Percentiles rank a stretch among this genome's conserved stretches.
These are phyloP conservation scores for Mycena citricolor DNA, from an alignment of 1,284 basidiomycete genomes.

Conservation along the genomic window DNA sequence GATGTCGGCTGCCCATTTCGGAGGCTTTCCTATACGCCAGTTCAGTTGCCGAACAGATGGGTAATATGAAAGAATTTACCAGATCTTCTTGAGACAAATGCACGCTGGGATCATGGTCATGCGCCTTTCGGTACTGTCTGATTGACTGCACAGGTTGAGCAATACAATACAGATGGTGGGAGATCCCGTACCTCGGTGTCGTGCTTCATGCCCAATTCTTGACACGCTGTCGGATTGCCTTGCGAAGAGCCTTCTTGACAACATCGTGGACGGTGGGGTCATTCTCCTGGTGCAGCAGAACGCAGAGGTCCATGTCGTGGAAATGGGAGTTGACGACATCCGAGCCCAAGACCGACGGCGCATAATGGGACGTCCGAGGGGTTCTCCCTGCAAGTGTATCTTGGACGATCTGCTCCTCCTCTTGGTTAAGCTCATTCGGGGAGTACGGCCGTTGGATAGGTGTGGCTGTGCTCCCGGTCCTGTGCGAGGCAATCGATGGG, in stretches of 20 bases:
- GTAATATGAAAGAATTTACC: conserved; percentile 18
- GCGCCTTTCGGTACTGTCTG: conserved; percentile 67
- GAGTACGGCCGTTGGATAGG: conserved; percentile 48
- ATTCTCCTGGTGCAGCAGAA: conserved; percentile 71
- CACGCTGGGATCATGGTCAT: conserved; percentile 68
- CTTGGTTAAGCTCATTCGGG: conserved; percentile 58
- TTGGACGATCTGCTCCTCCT: conserved; percentile 65
- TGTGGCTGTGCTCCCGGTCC: conserved; percentile 32
- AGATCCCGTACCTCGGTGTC: conserved; percentile 57
- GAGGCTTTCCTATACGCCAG: conserved; percentile 52
- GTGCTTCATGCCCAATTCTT: conserved; percentile 79
- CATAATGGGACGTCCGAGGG: conserved; percentile 68
- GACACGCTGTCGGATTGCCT: conserved; percentile 73
- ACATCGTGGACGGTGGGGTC: conserved; percentile 66
- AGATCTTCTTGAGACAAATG: conserved; percentile 48
- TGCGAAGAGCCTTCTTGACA: conserved; percentile 75
- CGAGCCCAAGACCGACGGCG: conserved; percentile 63
- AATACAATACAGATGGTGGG: conserved; percentile 2
- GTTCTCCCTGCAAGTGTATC: conserved; percentile 59
- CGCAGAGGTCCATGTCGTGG: conserved; percentile 78
- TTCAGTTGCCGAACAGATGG: conserved; percentile 14
- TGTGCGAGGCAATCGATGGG: conserved; percentile 22
- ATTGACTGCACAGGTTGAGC: conserved; percentile 52
- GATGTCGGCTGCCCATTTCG: conserved; percentile 74
- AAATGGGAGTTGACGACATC: conserved; percentile 66